Evolutionary conservation across 495 filamentous ascomycete species (phyloP).

Genomic region (Talaromyces thailandensis): DNA sequence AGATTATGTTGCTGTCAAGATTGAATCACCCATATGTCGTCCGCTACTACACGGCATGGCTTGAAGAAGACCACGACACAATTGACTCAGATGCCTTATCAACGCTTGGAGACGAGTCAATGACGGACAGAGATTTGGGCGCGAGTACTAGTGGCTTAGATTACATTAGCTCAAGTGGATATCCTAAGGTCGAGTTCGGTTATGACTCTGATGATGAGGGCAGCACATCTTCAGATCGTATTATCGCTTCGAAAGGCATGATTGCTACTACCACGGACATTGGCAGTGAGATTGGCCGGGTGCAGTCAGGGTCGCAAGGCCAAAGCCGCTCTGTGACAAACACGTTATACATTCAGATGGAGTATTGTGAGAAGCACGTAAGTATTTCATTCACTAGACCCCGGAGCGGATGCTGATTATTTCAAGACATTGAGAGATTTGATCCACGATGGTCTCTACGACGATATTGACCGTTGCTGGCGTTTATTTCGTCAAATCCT

Average conservation of each 20-base stretch:
- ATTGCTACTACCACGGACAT: conserved; percentile 14
- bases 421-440: conserved; percentile 79
- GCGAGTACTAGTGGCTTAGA: conserved; percentile 78
- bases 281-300: conserved; percentile 20
- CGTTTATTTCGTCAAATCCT: conserved; percentile 84
- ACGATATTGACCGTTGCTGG: conserved; percentile 73
- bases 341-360: conserved; percentile 85
- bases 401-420: conserved; percentile 6
- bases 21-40: conserved; percentile 96
- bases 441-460: conserved; percentile 66
- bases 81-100: conserved; percentile 48
- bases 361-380: conserved; percentile 90
- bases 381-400: conserved; percentile 13
- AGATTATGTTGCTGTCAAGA: conserved; percentile 81
- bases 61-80: conserved; percentile 60
- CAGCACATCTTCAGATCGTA: conserved; percentile 22
- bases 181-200: conserved; percentile 70
- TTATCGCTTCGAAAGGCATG: conserved; percentile 12
- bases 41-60: conserved; percentile 90
- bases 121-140: conserved; percentile 35
- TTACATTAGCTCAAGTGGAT: conserved; percentile 84
- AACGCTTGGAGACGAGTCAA: conserved; percentile 44
- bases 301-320: conserved; percentile 29
- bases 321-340: conserved; percentile 37
- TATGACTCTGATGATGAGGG: conserved; percentile 59